Evolutionary conservation across 768 basidiomycete genomes (phyloP).

Genomic region (Suillus decipiens): DNA sequence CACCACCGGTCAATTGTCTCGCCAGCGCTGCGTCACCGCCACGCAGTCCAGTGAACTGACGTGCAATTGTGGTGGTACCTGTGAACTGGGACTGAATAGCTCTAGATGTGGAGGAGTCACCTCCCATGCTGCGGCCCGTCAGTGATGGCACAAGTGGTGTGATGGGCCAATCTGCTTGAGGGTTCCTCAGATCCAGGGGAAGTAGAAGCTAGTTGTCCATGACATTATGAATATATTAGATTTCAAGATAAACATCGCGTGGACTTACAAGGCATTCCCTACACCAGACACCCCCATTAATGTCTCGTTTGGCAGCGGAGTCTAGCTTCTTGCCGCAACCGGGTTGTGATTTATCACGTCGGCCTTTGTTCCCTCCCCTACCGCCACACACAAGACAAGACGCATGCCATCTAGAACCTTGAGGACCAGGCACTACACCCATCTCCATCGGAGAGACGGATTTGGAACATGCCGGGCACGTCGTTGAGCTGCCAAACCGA

Average conservation of each 20-base stretch:
- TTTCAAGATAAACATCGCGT: background rate
- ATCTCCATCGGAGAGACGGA: conserved; percentile 81
- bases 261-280: conserved; percentile 75
- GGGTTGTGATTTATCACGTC: conserved; percentile 56
- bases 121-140: conserved; percentile 38
- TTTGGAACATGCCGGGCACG: conserved; percentile 75
- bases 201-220: conserved; percentile 51
- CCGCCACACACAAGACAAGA: conserved; percentile 82
- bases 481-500: conserved; percentile 41
- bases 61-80: conserved; percentile 70
- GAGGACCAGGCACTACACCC: conserved; percentile 84
- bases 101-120: conserved; percentile 23
- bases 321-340: conserved; percentile 86
- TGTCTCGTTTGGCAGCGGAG: conserved; percentile 76
- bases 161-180: conserved; percentile 55
- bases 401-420: conserved; percentile 79
- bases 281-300: conserved; percentile 76
- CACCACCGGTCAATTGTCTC: conserved; percentile 68
- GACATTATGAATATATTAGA: conserved; percentile 13
- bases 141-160: conserved; percentile 48
- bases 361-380: conserved; percentile 46
- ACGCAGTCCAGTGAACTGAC: conserved; percentile 71
- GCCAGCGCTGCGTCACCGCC: conserved; percentile 38
- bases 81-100: conserved; percentile 59
- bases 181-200: conserved; percentile 45